Percentiles rank a stretch among this genome's conserved stretches.
Evolutionary conservation across 257 asterid species (phyloP).

Genomic region (Solanum chaucha): DNA sequence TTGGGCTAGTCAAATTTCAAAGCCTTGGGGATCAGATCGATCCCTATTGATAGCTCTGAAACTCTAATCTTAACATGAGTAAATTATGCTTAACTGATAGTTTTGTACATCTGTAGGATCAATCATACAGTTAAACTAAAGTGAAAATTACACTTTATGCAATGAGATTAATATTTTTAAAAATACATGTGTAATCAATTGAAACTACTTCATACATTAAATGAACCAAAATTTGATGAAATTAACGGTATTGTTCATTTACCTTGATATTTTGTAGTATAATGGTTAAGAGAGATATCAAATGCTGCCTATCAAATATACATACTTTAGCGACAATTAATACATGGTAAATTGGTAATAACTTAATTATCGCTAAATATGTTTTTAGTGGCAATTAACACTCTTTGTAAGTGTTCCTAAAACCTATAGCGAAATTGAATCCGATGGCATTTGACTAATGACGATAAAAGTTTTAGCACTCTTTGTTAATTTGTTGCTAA

Average conservation of each 20-base stretch:
- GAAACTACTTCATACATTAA: neutral
- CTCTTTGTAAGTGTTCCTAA: no score
- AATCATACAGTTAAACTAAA: neutral
- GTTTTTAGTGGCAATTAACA: no score
- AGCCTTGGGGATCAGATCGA: neutral
- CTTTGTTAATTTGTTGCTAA: neutral
- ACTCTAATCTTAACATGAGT: neutral
- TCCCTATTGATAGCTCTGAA: neutral
- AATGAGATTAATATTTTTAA: neutral
- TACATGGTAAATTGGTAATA: no score
- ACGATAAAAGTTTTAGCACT: neutral
- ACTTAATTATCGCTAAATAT: no score
- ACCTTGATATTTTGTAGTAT: neutral
- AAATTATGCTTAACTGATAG: neutral
- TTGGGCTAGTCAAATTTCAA: neutral
- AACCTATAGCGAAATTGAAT: neutral
- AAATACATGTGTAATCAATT: neutral
- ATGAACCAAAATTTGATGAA: neutral
- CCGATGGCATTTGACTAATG: no score
- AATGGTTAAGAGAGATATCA: neutral
- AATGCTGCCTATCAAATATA: neutral
- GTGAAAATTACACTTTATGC: neutral
- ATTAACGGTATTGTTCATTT: neutral
- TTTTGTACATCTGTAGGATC: neutral
- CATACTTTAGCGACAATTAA: no score